Base-by-base conservation (phyloP, 495 filamentous ascomycete species). In the Chaetomidium leptoderma region DNA sequence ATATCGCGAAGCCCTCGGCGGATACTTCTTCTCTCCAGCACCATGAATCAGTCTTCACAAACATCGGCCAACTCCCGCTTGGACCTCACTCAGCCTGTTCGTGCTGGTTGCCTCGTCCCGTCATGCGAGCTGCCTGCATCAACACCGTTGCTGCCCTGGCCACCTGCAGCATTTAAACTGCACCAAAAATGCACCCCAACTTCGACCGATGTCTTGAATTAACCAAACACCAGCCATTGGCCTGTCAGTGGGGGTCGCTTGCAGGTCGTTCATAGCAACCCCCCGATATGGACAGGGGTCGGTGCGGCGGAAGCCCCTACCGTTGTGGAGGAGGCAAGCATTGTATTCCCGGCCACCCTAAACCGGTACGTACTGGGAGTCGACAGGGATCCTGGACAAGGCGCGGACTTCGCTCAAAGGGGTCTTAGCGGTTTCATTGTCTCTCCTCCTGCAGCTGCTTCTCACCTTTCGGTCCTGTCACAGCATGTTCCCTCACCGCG, bases 371-470 rank as follows among this genome's bases (percentile, higher is more conserved):
- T 64, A 49, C 55, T 53, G 44, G 17, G 21, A 39, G 14, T 27
- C 21, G 44, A 43, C 62, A 66, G 63, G 63, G 65, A 50, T 60
- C 23, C 24, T 24, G 40, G 59, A 23, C 60, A 55, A 57, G 61
- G 53, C 19, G 29, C 54, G 30, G 55, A 16, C 49, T 55, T 55
- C 45, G 39, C 60, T 50, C 39, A 51, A 61, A 66, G 52, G 53
- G 65, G 62, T 63, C 65, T 66, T 62, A 68, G 67, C 65, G 65
- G 69, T 70, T 71, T 71, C 69, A 70, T 53, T 61, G 42, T 58
- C 47, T 55, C 61, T 39, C 59, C 63, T 56, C 63, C 39, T 64
- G 63, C 68, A 66, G 57, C 57, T 59, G 63, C 65, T 65, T 62
- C 57, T 63, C 48, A 47, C 55, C 53, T 53, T 62, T 39, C 44